These are phyloP conservation scores for Lactarius evosmus DNA, from an alignment of 768 basidiomycete species.

Conservation along the genomic window DNA sequence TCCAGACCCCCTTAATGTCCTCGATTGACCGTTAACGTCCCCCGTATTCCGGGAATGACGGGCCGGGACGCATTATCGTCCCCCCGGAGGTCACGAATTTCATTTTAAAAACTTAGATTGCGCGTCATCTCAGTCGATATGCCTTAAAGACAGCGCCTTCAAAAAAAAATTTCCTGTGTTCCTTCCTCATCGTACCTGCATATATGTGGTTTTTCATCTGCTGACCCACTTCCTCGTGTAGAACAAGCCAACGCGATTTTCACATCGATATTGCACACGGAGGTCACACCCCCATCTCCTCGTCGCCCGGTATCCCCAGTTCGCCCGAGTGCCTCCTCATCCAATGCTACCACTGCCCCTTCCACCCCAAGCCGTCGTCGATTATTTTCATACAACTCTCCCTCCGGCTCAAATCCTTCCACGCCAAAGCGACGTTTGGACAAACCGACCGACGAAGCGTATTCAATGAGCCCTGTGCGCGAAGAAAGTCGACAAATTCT, in stretches of 20 bases:
- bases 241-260: conserved; percentile 87
- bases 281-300: conserved; percentile 72
- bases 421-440: conserved; percentile 65
- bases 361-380: conserved; percentile 52
- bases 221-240: conserved; percentile 33
- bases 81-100: neutral
- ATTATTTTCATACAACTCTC: conserved; percentile 66
- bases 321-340: conserved; percentile 33
- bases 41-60: conserved; percentile 7
- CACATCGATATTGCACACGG: conserved; percentile 68
- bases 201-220: conserved; percentile 24
- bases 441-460: conserved; percentile 81
- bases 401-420: conserved; percentile 49
- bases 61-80: neutral
- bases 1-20: neutral
- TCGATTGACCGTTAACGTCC: neutral
- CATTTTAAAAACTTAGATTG: neutral
- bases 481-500: conserved; percentile 78
- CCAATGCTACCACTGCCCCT: conserved; percentile 34
- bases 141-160: too few species aligned
- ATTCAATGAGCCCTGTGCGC: conserved; percentile 87
- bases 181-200: conserved; percentile 12
- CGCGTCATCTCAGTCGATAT: neutral
- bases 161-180: neutral
- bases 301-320: conserved; percentile 57